A percentile compares a stretch with the other conserved stretches of the same genome.
phyloP scores from a whole-genome alignment of 176 grass and related monocot species.

The Oryza rufipogon region DNA sequence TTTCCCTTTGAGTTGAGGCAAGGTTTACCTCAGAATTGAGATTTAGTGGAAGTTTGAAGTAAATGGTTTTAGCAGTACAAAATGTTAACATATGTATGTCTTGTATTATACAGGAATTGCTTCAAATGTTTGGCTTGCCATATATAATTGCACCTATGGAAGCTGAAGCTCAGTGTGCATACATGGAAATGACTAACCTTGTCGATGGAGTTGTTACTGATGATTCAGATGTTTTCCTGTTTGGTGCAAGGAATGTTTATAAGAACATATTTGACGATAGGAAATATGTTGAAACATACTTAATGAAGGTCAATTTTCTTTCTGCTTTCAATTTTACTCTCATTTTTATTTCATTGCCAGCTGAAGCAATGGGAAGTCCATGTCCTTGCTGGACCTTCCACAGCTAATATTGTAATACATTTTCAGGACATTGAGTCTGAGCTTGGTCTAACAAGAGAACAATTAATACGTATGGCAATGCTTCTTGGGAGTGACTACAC shows the following conservation, averaged over 20 bases:
- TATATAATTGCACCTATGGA: constrained; percentile 97
- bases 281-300: constrained; percentile 98
- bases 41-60: constrained; percentile 23
- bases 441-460: constrained; percentile 84
- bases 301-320: constrained; percentile 81
- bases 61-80: constrained; percentile 25
- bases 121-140: constrained; percentile 99
- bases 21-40: constrained; percentile 32
- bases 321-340: constrained; percentile 18
- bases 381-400: constrained; percentile 29
- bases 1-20: not conserved
- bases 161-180: constrained; percentile 98
- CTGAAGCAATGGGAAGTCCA: constrained; percentile 9
- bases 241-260: constrained; percentile 92
- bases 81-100: constrained; percentile 17
- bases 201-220: constrained; percentile 98
- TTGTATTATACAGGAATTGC: constrained; percentile 75
- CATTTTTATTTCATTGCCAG: constrained; percentile 25
- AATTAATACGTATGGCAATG: constrained; percentile 89
- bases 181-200: constrained; percentile 93
- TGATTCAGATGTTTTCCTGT: constrained; percentile 98
- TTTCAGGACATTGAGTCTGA: constrained; percentile 96
- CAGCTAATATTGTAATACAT: constrained; percentile 31
- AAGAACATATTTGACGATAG: constrained; percentile 99
- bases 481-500: constrained; percentile 99